Base-by-base conservation (phyloP, 139 green algal genomes). In the Ulvella scutata region DNA sequence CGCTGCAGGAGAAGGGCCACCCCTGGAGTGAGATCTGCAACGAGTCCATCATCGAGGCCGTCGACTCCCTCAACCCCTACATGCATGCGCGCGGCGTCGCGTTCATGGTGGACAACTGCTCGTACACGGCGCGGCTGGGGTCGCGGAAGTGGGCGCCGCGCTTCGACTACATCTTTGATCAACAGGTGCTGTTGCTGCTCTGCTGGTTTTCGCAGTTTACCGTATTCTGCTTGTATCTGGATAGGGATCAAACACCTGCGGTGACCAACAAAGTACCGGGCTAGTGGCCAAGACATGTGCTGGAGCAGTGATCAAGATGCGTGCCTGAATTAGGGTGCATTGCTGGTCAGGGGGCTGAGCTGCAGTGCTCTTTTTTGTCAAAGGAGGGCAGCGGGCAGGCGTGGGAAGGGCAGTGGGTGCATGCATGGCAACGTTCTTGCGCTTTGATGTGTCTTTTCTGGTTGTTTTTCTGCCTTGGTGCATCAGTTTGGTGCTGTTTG, bases 61-160 rank as follows among this genome's bases (percentile, higher is more conserved):
- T 98, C 37, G 95, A 99, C 85, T 96, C 88, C 20, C 84, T 99
- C 38, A 99, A 99, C 87, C 95, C 95, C 38, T 99, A 98, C 92
- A 99, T 99, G 95, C 95, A 99, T 79, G 95, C 95, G 0, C 84
- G 92, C 39, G 95, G 95, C 59, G 95, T 99, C 3, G 94, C 95
- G 23, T 99, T 98, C 90, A 99, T 99, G 95, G 94, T 99, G 6
- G 95, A 99, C 87, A 99, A 99, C 90, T 99, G 95, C 94, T 98
- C 92, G n/a, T 97, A 97, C 88, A 99, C 95, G 44, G 95, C 95
- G 4, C 91, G 95, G 77, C 88, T 99, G 38, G 95, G 95, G 74
- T 90, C 84, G 43, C 84, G 95, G 72, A 99, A 99, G 88, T 99
- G 95, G 95, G 95, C 93, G 0, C 95, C 95, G 20, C 88, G 94